Base-by-base conservation (phyloP, 495 filamentous ascomycete species). In the Cryomyces antarcticus region DNA sequence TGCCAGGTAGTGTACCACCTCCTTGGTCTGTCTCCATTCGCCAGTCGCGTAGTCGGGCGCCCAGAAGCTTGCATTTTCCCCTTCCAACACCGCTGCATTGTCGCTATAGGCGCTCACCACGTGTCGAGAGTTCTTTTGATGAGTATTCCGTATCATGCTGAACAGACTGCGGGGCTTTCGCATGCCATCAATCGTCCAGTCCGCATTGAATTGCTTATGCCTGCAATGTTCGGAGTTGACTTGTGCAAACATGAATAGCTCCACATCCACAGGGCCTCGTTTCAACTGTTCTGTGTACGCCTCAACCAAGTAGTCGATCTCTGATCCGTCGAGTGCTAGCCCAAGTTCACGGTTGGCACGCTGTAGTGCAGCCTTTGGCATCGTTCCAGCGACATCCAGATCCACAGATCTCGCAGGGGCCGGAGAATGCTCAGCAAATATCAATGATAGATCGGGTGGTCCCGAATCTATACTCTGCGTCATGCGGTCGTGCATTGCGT, bases 241-340 rank as follows among this genome's bases (percentile, higher is more conserved):
- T 60, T 97, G 89, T 28, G 87, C 88, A 58, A 96, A 97, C 92
- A 96, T 96, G 69, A 93, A 96, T 10, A 96, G 70, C 62, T 97
- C 89, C 41, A 94, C 80, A 61, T 97, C 89, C 37, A 78, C 78
- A 0, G 86, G 87, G 39, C 76, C 72, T 41, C 75, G 72, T 43
- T 60, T 77, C 54, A 70, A 73, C 37, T 83, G 69, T 37, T 79
- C 65, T 28, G 73, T 75, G 59, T 89, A 95, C 30, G 77, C 80
- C 31, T 83, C 72, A 7, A 89, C 78, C 29, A 96, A 67, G 55
- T 96, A 95, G n/a, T 95, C 77, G 50, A 95, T 87, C 55, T 96
- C 87, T 0, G 77, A 78, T 13, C 75, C 66, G 57, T 96, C 89
- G 38, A 97, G 66, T 4, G 85, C 86, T 42, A 97, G 67, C 11